Percentiles rank a stretch among this genome's conserved stretches.
Conservation (phyloP, 2,329 filamentous ascomycete species). For the Pyrenophora teres region DNA sequence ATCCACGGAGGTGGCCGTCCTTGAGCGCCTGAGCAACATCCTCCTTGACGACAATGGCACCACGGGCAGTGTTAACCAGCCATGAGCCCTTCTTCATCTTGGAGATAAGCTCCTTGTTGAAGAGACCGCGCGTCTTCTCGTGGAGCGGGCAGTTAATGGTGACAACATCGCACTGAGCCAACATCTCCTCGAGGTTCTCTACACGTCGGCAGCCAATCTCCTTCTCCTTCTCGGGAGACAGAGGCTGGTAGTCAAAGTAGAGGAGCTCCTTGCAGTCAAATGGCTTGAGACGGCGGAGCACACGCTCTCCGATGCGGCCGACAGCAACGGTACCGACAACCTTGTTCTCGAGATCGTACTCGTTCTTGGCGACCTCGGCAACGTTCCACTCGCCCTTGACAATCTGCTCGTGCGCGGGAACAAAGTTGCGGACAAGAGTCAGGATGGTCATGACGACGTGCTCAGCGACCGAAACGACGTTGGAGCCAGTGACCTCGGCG, state of each 20-base stretch:
- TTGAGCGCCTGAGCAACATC: constrained; percentile 94
- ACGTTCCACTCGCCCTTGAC: constrained; percentile 91
- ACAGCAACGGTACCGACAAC: constrained; percentile 97
- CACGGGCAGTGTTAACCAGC: constrained; percentile 98
- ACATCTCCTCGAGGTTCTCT: constrained; percentile 87
- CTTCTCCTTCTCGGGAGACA: constrained; percentile 81
- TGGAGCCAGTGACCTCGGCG: constrained; percentile 95
- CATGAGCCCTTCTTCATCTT: constrained; percentile 99
- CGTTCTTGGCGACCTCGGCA: constrained; percentile 94
- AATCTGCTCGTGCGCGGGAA: constrained; percentile 95
- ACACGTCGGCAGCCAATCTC: constrained; percentile 95
- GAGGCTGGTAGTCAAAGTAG: constrained; percentile 99
- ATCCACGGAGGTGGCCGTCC: constrained; percentile 86
- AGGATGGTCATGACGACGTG: constrained; percentile 99
- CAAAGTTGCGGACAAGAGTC: constrained; percentile 94
- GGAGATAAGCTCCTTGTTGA: constrained; percentile 97
- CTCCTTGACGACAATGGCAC: constrained; percentile 99
- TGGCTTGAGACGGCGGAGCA: constrained; percentile 90
- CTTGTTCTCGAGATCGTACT: constrained; percentile 97
- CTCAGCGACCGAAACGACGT: constrained; percentile 98
- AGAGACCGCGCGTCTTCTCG: constrained; percentile 94
- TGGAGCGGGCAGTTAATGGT: constrained; percentile 99
- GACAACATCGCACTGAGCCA: constrained; percentile 92
- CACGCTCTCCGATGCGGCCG: constrained; percentile 96
- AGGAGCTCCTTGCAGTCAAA: constrained; percentile 99